phyloP scores from a whole-genome alignment of 2,329 filamentous ascomycete genomes.

The Scorias spongiosa region DNA sequence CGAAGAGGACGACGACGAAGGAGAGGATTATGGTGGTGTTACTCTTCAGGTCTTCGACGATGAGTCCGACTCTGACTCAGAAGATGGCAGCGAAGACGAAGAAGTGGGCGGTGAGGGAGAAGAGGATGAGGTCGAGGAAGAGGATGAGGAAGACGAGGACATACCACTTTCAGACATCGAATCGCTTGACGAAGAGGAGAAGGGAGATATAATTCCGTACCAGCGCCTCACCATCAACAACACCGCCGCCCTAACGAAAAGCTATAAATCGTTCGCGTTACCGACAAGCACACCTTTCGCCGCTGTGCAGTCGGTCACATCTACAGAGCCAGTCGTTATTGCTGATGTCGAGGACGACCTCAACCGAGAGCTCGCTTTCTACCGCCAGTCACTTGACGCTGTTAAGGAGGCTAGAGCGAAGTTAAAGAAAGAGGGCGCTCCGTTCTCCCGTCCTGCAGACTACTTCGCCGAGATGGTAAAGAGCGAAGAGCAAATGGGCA shows the following conservation, averaged over 20 bases:
- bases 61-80: constrained; percentile 21
- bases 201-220: constrained; percentile 74
- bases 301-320: constrained; percentile 63
- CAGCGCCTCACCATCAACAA: constrained; percentile 97
- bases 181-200: constrained; percentile 62
- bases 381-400: constrained; percentile 72
- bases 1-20: constrained; percentile 21
- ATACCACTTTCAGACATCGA: constrained; percentile 81
- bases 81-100: constrained; percentile 14
- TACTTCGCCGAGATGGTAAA: constrained; percentile 99
- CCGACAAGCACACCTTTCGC: constrained; percentile 62
- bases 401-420: constrained; percentile 56
- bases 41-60: constrained; percentile 21
- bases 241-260: constrained; percentile 65
- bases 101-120: constrained; percentile 31
- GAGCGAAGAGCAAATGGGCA: constrained; percentile 95
- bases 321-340: constrained; percentile 54
- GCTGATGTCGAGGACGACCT: constrained; percentile 81
- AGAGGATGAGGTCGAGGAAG: constrained; percentile 31
- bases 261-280: constrained; percentile 64
- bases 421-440: constrained; percentile 66
- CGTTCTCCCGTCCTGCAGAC: constrained; percentile 79
- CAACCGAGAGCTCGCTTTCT: constrained; percentile 82
- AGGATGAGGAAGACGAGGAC: constrained; percentile 65
- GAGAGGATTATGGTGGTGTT: constrained; percentile 28